These are phyloP conservation scores for Trichosporon sp. DNA, from an alignment of 1,284 basidiomycete genomes.

Conservation along the genomic window DNA sequence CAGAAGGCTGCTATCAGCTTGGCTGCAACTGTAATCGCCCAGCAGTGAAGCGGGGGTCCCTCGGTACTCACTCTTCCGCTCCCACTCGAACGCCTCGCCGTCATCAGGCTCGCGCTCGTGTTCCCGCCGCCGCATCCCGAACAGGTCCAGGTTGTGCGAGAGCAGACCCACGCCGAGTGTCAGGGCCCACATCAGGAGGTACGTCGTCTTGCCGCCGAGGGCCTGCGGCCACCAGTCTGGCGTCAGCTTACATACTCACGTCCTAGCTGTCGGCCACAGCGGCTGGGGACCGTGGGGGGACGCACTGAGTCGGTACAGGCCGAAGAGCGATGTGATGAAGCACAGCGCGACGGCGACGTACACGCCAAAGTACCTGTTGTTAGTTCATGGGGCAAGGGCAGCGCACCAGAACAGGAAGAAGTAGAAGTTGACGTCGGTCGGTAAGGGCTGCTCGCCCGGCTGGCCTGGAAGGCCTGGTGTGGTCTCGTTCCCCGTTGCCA, in stretches of 20 bases:
- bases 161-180: slow-evolving; percentile 52
- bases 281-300: not conserved
- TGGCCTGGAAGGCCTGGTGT: not conserved
- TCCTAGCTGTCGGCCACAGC: too few relatives aligned
- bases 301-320: slow-evolving; percentile 51
- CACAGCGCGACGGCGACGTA: slow-evolving; percentile 54
- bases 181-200: slow-evolving; percentile 53
- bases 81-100: slow-evolving; percentile 53
- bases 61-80: slow-evolving; percentile 53
- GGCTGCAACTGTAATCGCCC: too few relatives aligned
- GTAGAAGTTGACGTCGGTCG: slow-evolving; percentile 52
- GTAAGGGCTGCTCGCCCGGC: slow-evolving; percentile 24
- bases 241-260: too few relatives aligned
- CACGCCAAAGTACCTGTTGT: slow-evolving; percentile 46
- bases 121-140: slow-evolving; percentile 32
- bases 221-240: slow-evolving; percentile 49
- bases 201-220: slow-evolving; percentile 54
- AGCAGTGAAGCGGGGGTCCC: too few relatives aligned
- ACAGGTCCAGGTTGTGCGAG: slow-evolving; percentile 52
- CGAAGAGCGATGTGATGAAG: slow-evolving; percentile 58
- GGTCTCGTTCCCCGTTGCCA: not conserved
- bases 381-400: not conserved
- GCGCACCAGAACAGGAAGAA: slow-evolving; percentile 52
- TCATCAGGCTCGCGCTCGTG: slow-evolving; percentile 19
- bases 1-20: slow-evolving; percentile 47